Conservation (phyloP, 805 yeast species). For the Pichia cabralensis region DNA sequence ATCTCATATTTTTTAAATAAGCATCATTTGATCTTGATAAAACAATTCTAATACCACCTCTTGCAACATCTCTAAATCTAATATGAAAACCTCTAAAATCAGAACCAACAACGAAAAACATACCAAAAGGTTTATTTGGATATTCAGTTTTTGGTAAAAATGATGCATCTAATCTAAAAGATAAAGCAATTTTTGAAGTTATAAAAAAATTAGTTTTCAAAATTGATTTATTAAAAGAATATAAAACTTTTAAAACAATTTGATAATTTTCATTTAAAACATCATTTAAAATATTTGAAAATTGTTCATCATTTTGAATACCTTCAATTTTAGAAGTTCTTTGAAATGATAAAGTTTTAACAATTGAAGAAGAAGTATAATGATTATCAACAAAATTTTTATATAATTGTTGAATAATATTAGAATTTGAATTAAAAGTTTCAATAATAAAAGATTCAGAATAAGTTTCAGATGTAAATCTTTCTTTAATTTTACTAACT, state of each 20-base stretch:
- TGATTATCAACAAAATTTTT: slow-evolving; percentile 88
- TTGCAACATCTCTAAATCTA: slow-evolving; percentile 91
- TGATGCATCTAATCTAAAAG: slow-evolving; percentile 81
- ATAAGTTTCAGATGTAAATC: slow-evolving; percentile 88
- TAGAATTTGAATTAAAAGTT: slow-evolving; percentile 59
- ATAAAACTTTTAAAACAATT: slow-evolving; percentile 68
- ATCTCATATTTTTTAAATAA: slow-evolving; percentile 73
- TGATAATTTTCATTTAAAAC: slow-evolving; percentile 75
- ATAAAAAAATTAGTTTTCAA: slow-evolving; percentile 91
- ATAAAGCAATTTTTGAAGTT: slow-evolving; percentile 88
- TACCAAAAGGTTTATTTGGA: slow-evolving; percentile 88
- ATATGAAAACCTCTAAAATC: slow-evolving; percentile 97
- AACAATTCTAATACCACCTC: slow-evolving; percentile 97
- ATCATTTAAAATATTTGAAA: slow-evolving; percentile 54
- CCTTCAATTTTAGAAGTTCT: slow-evolving; percentile 72
- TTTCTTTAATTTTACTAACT: slow-evolving; percentile 68
- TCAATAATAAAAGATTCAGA: slow-evolving; percentile 77
- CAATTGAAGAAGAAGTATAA: slow-evolving; percentile 62
- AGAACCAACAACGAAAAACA: slow-evolving; percentile 91
- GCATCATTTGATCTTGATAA: slow-evolving; percentile 79
- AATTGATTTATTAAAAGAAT: slow-evolving; percentile 70
- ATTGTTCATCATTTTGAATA: slow-evolving; percentile 65
- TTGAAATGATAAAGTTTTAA: slow-evolving; percentile 77
- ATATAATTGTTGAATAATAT: slow-evolving; percentile 71
- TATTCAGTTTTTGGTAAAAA: slow-evolving; percentile 81